Conservation (phyloP, 2,329 filamentous ascomycete species). For the Fusarium compactum region DNA sequence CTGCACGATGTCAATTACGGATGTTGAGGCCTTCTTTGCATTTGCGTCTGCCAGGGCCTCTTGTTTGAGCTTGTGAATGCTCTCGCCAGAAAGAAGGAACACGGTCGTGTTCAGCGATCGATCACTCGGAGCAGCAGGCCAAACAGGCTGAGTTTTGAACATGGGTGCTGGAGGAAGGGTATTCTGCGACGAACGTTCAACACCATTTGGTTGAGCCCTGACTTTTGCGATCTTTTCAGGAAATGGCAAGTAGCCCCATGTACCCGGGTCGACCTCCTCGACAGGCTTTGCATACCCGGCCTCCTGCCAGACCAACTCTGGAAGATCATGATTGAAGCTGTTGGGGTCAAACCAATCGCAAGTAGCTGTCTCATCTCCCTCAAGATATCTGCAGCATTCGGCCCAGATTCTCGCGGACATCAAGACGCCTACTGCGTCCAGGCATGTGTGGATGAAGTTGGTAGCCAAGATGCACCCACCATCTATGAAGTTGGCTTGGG, state of each 20-base stretch:
- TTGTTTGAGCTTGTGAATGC: conserved; percentile 12
- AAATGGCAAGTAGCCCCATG: conserved; percentile 10
- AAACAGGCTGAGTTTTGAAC: background rate
- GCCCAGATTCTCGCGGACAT: background rate
- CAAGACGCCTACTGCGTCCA: conserved; percentile 11
- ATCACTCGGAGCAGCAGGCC: conserved; percentile 1
- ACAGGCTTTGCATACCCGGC: background rate
- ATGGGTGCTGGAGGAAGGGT: background rate
- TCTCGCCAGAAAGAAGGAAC: conserved; percentile 9
- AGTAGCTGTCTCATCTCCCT: background rate
- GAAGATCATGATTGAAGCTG: conserved; percentile 14
- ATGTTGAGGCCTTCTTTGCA: background rate
- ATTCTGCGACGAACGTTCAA: fast-evolving
- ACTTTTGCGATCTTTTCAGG: background rate
- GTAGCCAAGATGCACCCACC: conserved; percentile 2
- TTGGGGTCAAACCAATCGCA: conserved; percentile 8
- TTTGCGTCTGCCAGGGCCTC: background rate
- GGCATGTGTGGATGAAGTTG: conserved; percentile 12
- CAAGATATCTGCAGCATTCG: conserved; percentile 8
- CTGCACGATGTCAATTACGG: conserved; percentile 2
- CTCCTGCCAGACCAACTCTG: conserved; percentile 6
- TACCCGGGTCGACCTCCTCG: background rate
- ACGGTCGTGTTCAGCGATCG: background rate
- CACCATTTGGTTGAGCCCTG: background rate
- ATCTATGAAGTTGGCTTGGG: conserved; percentile 8